A percentile compares a stretch with the other conserved stretches of the same genome.
These are phyloP conservation scores for Yamadazyma diddensiae DNA, from an alignment of 1,139 yeast genomes.

Conservation along the genomic window DNA sequence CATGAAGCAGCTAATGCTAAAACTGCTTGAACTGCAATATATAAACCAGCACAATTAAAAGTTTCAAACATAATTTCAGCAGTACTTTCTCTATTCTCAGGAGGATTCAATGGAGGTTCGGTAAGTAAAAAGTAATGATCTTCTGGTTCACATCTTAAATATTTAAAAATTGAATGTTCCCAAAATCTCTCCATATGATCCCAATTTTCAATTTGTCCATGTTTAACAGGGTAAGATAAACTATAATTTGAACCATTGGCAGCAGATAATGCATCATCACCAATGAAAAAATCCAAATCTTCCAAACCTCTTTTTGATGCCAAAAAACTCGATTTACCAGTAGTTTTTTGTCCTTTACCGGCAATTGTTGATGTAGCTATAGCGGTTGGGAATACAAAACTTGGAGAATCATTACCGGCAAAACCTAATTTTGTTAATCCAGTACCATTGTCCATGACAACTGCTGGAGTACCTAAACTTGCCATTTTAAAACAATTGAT, in stretches of 20 bases:
- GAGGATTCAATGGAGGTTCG: conserved; percentile 98
- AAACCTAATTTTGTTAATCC: conserved; percentile 96
- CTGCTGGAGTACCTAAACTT: conserved; percentile 80
- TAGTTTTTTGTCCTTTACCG: conserved; percentile 30
- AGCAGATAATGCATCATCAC: conserved; percentile 90
- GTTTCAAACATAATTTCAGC: conserved; percentile 99
- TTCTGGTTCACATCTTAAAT: conserved; percentile 96
- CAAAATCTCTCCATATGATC: conserved; percentile 99
- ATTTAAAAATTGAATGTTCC: conserved; percentile 96
- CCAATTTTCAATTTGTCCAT: conserved; percentile 98
- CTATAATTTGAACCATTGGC: conserved; percentile 90
- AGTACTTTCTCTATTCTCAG: conserved; percentile 96
- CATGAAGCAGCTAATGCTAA: conserved; percentile 98
- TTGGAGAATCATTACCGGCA: conserved; percentile 98
- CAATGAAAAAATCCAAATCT: conserved; percentile 92
- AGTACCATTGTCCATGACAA: conserved; percentile 98
- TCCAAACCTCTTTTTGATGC: conserved; percentile 85
- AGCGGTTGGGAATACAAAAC: conserved; percentile 96
- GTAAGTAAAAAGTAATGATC: conserved; percentile 94
- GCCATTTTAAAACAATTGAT: conserved; percentile 38
- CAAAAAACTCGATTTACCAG: conserved; percentile 46
- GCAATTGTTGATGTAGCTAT: conserved; percentile 72
- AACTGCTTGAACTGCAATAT: conserved; percentile 98
- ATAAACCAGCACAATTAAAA: conserved; percentile 96
- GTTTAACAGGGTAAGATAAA: conserved; percentile 87